Conservation (phyloP, 2,329 filamentous ascomycete species). For the Septoria linicola region DNA sequence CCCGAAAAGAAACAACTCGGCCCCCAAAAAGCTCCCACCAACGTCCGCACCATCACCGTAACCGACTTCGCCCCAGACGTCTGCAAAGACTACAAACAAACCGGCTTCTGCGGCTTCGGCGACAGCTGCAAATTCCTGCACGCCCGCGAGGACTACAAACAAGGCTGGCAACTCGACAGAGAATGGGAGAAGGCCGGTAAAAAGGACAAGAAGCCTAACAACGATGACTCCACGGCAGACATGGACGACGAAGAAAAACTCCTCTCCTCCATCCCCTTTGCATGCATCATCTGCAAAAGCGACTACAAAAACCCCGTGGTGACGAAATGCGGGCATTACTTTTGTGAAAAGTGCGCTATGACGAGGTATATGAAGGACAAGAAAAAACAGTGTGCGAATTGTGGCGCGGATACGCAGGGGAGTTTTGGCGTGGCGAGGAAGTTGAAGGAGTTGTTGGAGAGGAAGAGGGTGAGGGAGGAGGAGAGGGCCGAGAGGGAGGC, state of each 20-base stretch:
- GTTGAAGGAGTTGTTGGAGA: constrained; percentile 75
- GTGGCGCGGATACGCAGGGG: constrained; percentile 79
- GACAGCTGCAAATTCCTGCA: constrained; percentile 83
- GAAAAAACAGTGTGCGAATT: constrained; percentile 75
- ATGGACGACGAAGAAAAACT: constrained; percentile 66
- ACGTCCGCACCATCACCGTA: constrained; percentile 84
- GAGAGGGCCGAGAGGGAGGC: constrained; percentile 57
- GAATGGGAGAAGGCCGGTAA: constrained; percentile 89
- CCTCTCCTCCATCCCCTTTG: constrained; percentile 82
- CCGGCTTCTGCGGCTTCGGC: constrained; percentile 69
- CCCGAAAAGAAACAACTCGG: constrained; percentile 72
- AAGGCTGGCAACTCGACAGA: constrained; percentile 91
- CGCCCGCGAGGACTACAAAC: constrained; percentile 74
- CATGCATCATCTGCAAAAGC: constrained; percentile 80
- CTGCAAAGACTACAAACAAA: constrained; percentile 91
- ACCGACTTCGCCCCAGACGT: constrained; percentile 91
- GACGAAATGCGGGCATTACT: constrained; percentile 93
- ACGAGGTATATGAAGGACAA: constrained; percentile 81
- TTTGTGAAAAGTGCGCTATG: constrained; percentile 87
- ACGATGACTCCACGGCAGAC: constrained; percentile 48
- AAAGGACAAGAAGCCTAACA: constrained; percentile 53
- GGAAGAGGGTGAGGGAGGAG: constrained; percentile 63
- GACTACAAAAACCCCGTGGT: constrained; percentile 77
- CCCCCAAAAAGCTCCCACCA: constrained; percentile 82
- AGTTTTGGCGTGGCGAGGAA: constrained; percentile 88